phyloP scores from a whole-genome alignment of 306 rosid genomes.

The Sophora flavescens region DNA sequence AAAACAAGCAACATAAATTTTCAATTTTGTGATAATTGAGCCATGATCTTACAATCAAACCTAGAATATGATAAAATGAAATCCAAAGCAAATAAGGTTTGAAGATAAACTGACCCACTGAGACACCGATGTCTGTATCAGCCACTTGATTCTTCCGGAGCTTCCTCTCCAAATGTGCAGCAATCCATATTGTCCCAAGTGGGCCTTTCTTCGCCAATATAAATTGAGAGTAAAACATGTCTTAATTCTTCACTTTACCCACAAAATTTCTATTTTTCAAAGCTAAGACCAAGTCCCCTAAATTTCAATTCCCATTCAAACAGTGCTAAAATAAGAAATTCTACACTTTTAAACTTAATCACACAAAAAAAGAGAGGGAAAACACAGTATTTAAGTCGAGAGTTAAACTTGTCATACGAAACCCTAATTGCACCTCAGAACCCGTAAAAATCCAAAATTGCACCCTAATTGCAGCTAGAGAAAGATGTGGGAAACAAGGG shows the following conservation, averaged over 20 bases:
- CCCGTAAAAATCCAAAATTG: neutral
- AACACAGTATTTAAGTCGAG: neutral
- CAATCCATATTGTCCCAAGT: slow-evolving; percentile 99
- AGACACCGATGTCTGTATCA: slow-evolving; percentile 96
- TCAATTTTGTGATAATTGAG: neutral
- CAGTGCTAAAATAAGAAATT: no score
- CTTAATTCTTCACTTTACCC: slow-evolving; percentile 42
- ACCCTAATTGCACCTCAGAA: slow-evolving; percentile 30
- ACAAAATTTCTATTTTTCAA: slow-evolving; percentile 24
- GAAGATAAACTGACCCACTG: slow-evolving; percentile 79
- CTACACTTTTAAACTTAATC: no score
- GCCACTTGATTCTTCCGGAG: slow-evolving; percentile 99
- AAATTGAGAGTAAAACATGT: slow-evolving; percentile 98
- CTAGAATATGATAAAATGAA: neutral
- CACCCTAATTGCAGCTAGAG: neutral
- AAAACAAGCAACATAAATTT: neutral
- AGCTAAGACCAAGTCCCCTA: neutral
- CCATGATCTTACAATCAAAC: neutral
- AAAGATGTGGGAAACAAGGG: neutral
- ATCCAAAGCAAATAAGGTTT: slow-evolving; percentile 8
- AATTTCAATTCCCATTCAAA: neutral
- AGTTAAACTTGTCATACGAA: neutral
- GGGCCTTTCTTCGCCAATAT: slow-evolving; percentile 99
- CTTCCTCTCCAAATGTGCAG: slow-evolving; percentile 99
- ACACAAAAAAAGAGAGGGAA: no score